phyloP scores from a whole-genome alignment of 371 early-diverging fungal genomes.

The Mortierella sp. region DNA sequence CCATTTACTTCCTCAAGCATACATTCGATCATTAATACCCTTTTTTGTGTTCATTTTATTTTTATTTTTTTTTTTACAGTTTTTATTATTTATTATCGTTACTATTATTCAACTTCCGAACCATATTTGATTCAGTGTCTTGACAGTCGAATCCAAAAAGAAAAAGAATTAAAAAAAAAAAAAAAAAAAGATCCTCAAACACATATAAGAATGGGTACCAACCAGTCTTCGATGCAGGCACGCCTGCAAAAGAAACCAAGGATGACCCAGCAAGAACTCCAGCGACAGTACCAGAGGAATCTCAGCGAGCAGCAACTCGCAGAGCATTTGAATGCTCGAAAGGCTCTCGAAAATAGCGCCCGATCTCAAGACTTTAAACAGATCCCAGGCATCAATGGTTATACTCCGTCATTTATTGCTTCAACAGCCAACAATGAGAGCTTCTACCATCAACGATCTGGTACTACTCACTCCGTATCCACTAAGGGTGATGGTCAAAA shows the following conservation, averaged over 20 bases:
- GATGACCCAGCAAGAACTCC: constrained; percentile 50
- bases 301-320: constrained; percentile 46
- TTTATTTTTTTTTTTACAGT: no score
- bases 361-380: constrained; percentile 34
- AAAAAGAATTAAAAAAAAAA: not conserved
- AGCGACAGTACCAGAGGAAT: constrained; percentile 50
- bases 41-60: no score
- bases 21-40: no score
- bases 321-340: constrained; percentile 36
- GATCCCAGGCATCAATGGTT: constrained; percentile 47
- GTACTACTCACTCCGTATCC: constrained; percentile 21
- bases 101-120: not conserved
- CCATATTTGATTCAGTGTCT: not conserved
- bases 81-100: not conserved
- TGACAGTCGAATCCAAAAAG: not conserved
- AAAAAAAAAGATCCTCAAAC: not conserved
- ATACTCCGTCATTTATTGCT: constrained; percentile 47
- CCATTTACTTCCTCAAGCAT: no score
- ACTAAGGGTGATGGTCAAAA: constrained; percentile 24
- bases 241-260: constrained; percentile 48
- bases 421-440: constrained; percentile 53
- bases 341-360: constrained; percentile 38
- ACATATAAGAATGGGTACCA: constrained; percentile 33
- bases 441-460: constrained; percentile 49
- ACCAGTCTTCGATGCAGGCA: constrained; percentile 35